phyloP scores from a whole-genome alignment of 345 rosid genomes.

The Dovyalis caffra region DNA sequence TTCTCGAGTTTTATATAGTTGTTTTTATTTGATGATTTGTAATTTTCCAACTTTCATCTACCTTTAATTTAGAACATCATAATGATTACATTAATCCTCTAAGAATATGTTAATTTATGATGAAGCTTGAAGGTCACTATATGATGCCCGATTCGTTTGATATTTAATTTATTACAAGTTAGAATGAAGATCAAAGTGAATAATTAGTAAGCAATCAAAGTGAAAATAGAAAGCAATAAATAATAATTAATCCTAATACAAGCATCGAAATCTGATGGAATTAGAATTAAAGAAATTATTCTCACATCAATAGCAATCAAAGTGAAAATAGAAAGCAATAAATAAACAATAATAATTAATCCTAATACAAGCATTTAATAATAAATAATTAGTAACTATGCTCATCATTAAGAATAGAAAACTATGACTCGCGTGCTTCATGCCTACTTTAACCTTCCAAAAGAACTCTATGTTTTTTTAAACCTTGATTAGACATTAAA shows the following conservation, averaged over 20 bases:
- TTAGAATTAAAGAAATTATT: no score
- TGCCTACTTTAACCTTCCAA: conserved; percentile 8
- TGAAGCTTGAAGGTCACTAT: no score
- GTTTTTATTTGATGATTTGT: background rate
- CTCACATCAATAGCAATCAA: no score
- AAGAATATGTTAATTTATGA: background rate
- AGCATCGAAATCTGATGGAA: no score
- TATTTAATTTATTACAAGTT: no score
- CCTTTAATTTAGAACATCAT: no score
- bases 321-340: no score
- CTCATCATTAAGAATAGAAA: conserved; percentile 7
- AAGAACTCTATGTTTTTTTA: conserved; percentile 9
- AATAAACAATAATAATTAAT: background rate
- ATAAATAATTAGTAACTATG: conserved; percentile 1
- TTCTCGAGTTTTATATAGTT: background rate
- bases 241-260: no score
- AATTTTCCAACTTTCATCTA: background rate
- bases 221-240: no score
- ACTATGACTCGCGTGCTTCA: conserved; percentile 22
- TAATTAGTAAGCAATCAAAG: no score
- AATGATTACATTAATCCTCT: background rate
- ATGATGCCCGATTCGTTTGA: no score
- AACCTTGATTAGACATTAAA: conserved; percentile 23
- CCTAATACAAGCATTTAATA: background rate
- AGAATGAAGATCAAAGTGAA: no score